Conservation (phyloP, 805 yeast genomes). For the Zygotorulaspora sp. region DNA sequence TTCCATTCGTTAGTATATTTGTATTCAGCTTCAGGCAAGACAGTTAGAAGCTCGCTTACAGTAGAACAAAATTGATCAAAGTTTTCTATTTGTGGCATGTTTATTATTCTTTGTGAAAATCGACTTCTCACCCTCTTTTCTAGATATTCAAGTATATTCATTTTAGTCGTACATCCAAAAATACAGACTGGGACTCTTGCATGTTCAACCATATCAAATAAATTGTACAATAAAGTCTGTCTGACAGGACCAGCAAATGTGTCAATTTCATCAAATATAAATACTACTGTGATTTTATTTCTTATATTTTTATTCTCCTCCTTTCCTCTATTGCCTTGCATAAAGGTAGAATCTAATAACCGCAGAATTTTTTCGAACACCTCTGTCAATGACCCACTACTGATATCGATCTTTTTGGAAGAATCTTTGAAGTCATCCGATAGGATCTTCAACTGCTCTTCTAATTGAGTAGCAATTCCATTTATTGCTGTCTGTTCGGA, state of each 20-base stretch:
- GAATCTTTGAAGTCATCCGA: conserved; percentile 22
- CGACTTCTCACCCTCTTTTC: conserved; percentile 91
- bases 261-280: conserved; percentile 84
- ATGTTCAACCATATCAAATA: conserved; percentile 80
- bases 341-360: conserved; percentile 41
- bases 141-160: conserved; percentile 71
- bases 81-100: conserved; percentile 47
- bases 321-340: conserved; percentile 10
- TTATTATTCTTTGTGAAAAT: conserved; percentile 73
- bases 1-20: conserved; percentile 41
- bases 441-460: conserved; percentile 39
- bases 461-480: conserved; percentile 82
- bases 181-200: conserved; percentile 71
- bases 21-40: conserved; percentile 25
- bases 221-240: conserved; percentile 81
- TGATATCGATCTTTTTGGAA: conserved; percentile 35
- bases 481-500: conserved; percentile 72
- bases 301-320: conserved; percentile 23
- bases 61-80: conserved; percentile 49
- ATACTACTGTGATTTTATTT: conserved; percentile 54
- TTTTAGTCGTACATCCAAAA: conserved; percentile 70
- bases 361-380: conserved; percentile 57
- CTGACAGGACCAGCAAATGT: conserved; percentile 63
- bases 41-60: conserved; percentile 37
- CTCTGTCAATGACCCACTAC: conserved; percentile 51